Conservation (phyloP, 108 stramenopile species). For the Nitzschia sp. region DNA sequence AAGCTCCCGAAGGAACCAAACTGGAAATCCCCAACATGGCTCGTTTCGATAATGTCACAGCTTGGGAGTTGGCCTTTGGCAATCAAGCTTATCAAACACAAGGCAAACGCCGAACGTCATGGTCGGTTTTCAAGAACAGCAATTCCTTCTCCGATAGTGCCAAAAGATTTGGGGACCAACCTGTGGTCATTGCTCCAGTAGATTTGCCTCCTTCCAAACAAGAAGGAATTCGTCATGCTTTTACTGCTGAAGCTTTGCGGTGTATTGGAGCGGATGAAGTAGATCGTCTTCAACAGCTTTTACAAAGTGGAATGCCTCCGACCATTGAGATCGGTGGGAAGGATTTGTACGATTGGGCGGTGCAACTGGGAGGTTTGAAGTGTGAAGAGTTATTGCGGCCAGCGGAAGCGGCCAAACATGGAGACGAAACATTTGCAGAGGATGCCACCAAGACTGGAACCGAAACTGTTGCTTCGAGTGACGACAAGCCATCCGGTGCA, state of each 20-base stretch:
- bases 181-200: conserved; percentile 40
- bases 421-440: neutral
- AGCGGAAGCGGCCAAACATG: conserved; percentile 28
- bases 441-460: neutral
- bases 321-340: conserved; percentile 71
- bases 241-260: conserved; percentile 81
- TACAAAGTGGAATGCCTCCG: conserved; percentile 69
- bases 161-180: neutral
- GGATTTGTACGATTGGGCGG: conserved; percentile 63
- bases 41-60: conserved; percentile 60
- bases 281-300: conserved; percentile 57
- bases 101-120: neutral
- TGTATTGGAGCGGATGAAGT: conserved; percentile 83
- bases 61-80: conserved; percentile 86
- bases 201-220: conserved; percentile 67
- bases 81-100: conserved; percentile 32
- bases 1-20: conserved; percentile 25
- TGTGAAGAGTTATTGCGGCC: conserved; percentile 60
- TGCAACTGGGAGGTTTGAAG: conserved; percentile 65
- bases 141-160: conserved; percentile 1
- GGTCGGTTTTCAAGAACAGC: conserved; percentile 25
- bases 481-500: neutral
- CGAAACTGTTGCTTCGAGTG: neutral
- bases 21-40: conserved; percentile 37
- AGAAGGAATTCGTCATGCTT: conserved; percentile 80